Conservation (phyloP, 2,329 filamentous ascomycete genomes). For the Xylariaceae sp. region DNA sequence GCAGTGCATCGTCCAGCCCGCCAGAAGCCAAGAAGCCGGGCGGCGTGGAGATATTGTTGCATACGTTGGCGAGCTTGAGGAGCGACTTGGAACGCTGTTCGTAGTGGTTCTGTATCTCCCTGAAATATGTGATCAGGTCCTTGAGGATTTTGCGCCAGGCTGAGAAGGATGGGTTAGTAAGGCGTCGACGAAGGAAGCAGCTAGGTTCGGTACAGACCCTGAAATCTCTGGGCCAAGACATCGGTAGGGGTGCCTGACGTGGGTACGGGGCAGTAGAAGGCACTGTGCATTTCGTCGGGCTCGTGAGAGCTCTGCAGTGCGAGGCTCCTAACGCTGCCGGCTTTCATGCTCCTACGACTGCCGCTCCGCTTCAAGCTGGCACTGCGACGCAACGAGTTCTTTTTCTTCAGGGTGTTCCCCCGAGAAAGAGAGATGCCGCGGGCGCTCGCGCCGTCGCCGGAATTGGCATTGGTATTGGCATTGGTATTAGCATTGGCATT, state of each 20-base stretch:
- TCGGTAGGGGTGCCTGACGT: slow-evolving; percentile 86
- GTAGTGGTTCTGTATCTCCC: slow-evolving; percentile 84
- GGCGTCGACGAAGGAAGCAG: not conserved
- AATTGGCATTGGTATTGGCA: slow-evolving; percentile 43
- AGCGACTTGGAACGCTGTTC: slow-evolving; percentile 79
- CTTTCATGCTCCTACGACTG: slow-evolving; percentile 75
- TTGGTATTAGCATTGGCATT: too few species aligned
- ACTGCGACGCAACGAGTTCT: slow-evolving; percentile 67
- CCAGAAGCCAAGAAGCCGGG: slow-evolving; percentile 71
- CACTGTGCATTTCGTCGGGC: slow-evolving; percentile 69
- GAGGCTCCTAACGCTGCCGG: slow-evolving; percentile 81
- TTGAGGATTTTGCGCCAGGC: slow-evolving; percentile 95
- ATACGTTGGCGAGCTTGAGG: slow-evolving; percentile 73
- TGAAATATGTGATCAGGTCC: slow-evolving; percentile 88
- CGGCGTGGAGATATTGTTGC: slow-evolving; percentile 74
- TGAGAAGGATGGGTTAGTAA: slow-evolving; percentile 31
- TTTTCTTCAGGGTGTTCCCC: slow-evolving; percentile 82
- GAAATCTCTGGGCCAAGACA: slow-evolving; percentile 77
- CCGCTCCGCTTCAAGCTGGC: slow-evolving; percentile 71
- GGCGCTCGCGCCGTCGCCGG: slow-evolving; percentile 34
- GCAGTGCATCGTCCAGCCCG: slow-evolving; percentile 81
- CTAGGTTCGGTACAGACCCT: slow-evolving; percentile 52
- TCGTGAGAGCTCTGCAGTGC: slow-evolving; percentile 64
- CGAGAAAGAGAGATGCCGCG: slow-evolving; percentile 38
- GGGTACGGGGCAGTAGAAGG: slow-evolving; percentile 84